Evolutionary conservation across 2,329 filamentous ascomycete genomes (phyloP), one percentile per base, ranked within the genome.

Genomic region (Fonsecaea erecta): DNA sequence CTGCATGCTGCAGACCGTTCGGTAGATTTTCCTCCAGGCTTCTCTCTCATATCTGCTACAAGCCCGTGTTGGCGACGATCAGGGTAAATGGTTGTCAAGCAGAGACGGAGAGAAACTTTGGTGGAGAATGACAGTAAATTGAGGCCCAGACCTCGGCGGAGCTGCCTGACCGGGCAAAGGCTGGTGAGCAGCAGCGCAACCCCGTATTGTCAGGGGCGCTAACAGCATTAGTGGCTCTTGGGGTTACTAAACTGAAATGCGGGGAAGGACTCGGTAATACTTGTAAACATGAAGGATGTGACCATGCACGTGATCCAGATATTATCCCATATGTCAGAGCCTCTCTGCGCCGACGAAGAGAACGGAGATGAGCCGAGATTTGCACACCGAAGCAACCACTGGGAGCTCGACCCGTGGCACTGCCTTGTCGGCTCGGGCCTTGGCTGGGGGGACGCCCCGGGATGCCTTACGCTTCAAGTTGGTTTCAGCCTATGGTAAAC

Each of bases 1-100:
- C 46, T 30, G 62, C 66, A 68, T 28, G 64, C 66, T 35, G 66
- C 60, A n/a, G 66, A 68, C 18, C 66, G 55, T 46, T 65, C 66
- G 16, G 24, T 28, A 21, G 63, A 30, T 35, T 54, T 63, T 26
- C 48, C 60, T 52, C 32, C 55, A n/a, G n/a, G 4, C 28, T 48
- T 53, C 16, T 62, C 58, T 34, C 53, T 65, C 63, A 65, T 65
- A 46, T 30, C 58, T 37, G 40, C 43, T 9, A 26, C 21, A 14
- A 48, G 43, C 11, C 43, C 43, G 26, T 48, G 11, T 7, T n/a
- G 43, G 43, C 11, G 43, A 48, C 2, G 11, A 24, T 24, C 21
- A 3, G 6, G n/a, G 43, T 48, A 24, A 21, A 12, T 48, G 2
- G 8, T 24, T 12, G 43, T 24, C 9, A 4, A 26, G 43, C 43